Evolutionary conservation across 768 basidiomycete species (phyloP).

Genomic region (Podaxis rugospora): DNA sequence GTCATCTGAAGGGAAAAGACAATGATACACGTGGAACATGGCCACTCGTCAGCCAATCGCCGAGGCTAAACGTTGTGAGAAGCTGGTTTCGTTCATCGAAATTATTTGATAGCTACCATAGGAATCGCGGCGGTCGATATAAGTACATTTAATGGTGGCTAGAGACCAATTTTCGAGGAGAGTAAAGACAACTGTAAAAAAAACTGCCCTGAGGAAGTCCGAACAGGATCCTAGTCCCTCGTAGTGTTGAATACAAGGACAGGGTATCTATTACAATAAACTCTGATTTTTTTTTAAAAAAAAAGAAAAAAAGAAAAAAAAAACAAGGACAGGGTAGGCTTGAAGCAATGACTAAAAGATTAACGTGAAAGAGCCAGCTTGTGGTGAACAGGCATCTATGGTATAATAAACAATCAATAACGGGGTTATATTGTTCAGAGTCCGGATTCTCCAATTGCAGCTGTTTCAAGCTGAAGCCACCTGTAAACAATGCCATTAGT

Average conservation of each 20-base stretch:
- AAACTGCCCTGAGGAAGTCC: not conserved
- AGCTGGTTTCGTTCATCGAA: not conserved
- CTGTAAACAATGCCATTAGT: conserved; percentile 32
- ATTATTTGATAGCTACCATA: not conserved
- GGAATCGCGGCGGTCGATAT: not conserved
- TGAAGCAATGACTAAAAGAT: not conserved
- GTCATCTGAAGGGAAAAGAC: too few relatives aligned
- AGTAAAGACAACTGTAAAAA: not conserved
- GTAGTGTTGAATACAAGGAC: not conserved
- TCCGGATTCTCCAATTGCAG: not conserved
- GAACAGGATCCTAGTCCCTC: not conserved
- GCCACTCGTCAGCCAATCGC: not conserved
- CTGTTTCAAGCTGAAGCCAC: conserved; percentile 46
- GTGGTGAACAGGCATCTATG: not conserved
- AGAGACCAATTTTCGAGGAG: not conserved
- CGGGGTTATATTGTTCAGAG: not conserved
- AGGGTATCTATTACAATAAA: too few relatives aligned
- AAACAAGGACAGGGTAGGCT: not conserved
- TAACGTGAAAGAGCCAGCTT: not conserved
- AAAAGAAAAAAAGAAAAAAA: too few relatives aligned
- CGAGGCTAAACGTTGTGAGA: not conserved
- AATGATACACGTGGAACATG: too few relatives aligned
- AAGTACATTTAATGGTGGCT: not conserved
- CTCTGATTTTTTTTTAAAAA: too few relatives aligned
- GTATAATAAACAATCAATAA: not conserved